A percentile compares a stretch with the other conserved stretches of the same genome.
phyloP scores from a whole-genome alignment of 1,139 yeast species.

The Zygotorulaspora mrakii region DNA sequence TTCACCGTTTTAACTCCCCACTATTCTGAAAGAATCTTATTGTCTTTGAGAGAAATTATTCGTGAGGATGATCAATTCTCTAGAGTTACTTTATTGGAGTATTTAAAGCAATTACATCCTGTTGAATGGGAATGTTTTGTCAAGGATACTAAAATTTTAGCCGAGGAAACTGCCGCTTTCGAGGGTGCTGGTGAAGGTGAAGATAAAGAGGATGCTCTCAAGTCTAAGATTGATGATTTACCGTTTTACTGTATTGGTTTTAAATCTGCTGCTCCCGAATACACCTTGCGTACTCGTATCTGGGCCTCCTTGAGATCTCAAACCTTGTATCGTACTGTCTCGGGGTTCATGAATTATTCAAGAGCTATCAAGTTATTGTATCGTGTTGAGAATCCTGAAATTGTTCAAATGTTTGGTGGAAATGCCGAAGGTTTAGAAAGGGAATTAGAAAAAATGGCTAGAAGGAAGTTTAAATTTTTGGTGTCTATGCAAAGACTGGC shows the following conservation, averaged over 20 bases:
- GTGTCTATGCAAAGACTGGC: conserved; percentile 98
- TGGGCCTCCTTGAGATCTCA: conserved; percentile 99
- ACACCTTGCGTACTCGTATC: conserved; percentile 94
- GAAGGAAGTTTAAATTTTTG: conserved; percentile 95
- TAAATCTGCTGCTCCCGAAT: conserved; percentile 99
- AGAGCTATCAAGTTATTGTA: conserved; percentile 95
- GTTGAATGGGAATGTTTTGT: conserved; percentile 99
- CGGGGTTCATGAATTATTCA: conserved; percentile 98
- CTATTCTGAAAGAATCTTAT: conserved; percentile 91
- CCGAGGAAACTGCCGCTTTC: conserved; percentile 92
- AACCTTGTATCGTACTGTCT: conserved; percentile 95
- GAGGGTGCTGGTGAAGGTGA: conserved; percentile 72
- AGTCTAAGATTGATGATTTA: conserved; percentile 90
- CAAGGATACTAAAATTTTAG: conserved; percentile 95
- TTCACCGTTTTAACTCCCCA: conserved; percentile 97
- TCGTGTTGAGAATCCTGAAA: conserved; percentile 98
- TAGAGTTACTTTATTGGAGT: conserved; percentile 92
- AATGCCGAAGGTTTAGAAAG: conserved; percentile 92
- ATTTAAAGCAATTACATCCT: conserved; percentile 95
- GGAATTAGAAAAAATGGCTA: conserved; percentile 97
- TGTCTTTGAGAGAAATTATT: conserved; percentile 93
- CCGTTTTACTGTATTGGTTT: conserved; percentile 99
- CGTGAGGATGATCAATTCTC: conserved; percentile 99
- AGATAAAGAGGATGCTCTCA: conserved; percentile 65
- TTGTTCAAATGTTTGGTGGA: conserved; percentile 97